These are phyloP conservation scores for Aspergillus udagawae DNA, from an alignment of 2,329 filamentous ascomycete genomes.

Conservation along the genomic window DNA sequence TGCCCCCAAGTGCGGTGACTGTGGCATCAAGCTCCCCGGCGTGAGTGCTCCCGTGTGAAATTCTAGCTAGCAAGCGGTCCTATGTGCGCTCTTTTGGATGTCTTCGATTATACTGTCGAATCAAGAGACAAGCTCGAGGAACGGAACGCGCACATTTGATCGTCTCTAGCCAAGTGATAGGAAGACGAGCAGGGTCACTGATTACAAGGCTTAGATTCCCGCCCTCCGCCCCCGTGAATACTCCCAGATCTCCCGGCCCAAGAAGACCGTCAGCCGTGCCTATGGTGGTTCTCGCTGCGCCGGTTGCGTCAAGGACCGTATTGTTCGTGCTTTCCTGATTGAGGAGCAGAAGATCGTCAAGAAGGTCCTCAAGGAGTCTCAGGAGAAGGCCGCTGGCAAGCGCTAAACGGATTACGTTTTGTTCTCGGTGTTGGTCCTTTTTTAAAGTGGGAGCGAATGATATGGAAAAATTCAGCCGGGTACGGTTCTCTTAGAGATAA, in stretches of 20 bases:
- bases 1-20: conserved; percentile 98
- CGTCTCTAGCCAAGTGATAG: background rate
- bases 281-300: conserved; percentile 98
- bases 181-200: conserved; percentile 7
- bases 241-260: conserved; percentile 91
- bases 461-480: conserved; percentile 33
- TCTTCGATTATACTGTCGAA: background rate
- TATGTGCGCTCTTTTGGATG: background rate
- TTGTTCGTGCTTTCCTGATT: conserved; percentile 97
- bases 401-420: conserved; percentile 36
- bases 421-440: conserved; percentile 31
- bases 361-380: conserved; percentile 99
- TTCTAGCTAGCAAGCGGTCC: conserved; percentile 11
- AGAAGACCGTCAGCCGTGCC: conserved; percentile 98
- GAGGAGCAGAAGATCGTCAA: conserved; percentile 99
- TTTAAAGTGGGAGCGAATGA: conserved; percentile 32
- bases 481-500: conserved; percentile 31
- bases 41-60: conserved; percentile 61
- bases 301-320: conserved; percentile 96
- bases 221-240: conserved; percentile 98
- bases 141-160: conserved; percentile 6
- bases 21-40: conserved; percentile 93
- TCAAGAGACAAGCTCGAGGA: conserved; percentile 1
- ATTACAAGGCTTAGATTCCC: conserved; percentile 61
- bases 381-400: conserved; percentile 60